Percentiles rank a stretch among this genome's conserved stretches.
Conservation (phyloP, 2,329 filamentous ascomycete species). For the Pezicula neosporulosa region DNA sequence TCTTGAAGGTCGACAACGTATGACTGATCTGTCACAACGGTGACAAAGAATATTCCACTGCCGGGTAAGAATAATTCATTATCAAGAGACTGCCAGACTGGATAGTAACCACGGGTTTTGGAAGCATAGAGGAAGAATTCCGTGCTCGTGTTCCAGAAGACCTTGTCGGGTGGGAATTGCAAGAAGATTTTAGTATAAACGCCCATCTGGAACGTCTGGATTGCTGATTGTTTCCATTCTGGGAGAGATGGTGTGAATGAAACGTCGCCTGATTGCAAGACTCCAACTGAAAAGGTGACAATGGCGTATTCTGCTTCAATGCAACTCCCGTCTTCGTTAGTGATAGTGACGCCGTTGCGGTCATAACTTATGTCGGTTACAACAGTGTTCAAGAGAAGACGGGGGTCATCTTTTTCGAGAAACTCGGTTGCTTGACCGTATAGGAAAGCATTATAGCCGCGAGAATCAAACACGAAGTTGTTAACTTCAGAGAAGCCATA, state of each 20-base stretch:
- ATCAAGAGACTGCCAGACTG: conserved; percentile 62
- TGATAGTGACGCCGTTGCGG: conserved; percentile 47
- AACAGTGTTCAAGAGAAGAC: conserved; percentile 54
- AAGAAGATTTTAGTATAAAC: conserved; percentile 73
- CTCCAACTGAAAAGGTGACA: conserved; percentile 65
- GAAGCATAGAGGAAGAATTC: conserved; percentile 34
- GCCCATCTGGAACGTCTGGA: conserved; percentile 64
- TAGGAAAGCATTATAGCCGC: conserved; percentile 58
- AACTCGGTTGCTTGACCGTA: conserved; percentile 55
- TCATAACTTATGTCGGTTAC: conserved; percentile 53
- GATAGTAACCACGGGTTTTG: conserved; percentile 35
- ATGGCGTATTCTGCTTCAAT: conserved; percentile 60
- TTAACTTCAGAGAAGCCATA: conserved; percentile 60
- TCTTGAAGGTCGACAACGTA: conserved; percentile 57
- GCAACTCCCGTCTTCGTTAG: conserved; percentile 47
- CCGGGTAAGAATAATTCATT: conserved; percentile 53
- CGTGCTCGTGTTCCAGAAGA: conserved; percentile 58
- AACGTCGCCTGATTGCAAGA: conserved; percentile 59
- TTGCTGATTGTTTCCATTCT: conserved; percentile 59
- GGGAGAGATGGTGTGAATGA: conserved; percentile 57
- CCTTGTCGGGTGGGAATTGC: conserved; percentile 53
- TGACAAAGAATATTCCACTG: conserved; percentile 64
- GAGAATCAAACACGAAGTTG: conserved; percentile 57
- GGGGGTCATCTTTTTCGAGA: conserved; percentile 48
- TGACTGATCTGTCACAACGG: conserved; percentile 53